Evolutionary conservation across 306 rosid genomes (phyloP), one percentile per base, ranked within the genome.

Genomic region (Ormosia semicastrata): DNA sequence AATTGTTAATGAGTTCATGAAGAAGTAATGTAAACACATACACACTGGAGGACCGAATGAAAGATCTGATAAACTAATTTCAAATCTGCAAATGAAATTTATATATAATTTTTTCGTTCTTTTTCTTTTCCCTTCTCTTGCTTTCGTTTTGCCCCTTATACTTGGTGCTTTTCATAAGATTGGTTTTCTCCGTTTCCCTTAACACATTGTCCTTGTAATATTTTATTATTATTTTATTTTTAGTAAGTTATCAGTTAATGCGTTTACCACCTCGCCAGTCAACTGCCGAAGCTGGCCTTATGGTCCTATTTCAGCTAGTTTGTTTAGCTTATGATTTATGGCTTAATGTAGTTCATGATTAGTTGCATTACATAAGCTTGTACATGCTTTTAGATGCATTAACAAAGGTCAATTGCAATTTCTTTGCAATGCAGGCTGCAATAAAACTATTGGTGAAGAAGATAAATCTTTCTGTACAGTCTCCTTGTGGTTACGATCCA

Each of bases 281-380:
- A 78, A 96, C 98, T 72, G 97, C 97, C 52, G 99, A 96, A 91
- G 99, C 98, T 73, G 99, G 93, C 87, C 97, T 93, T 69, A 88
- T 90, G 94, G 88, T 93, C 77, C 98, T 97, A 60, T 96, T 96
- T 88, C 97, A 96, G 87, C 91, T 96, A 90, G 99, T 96, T 79
- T 72, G 93, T 83, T 64, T 83, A 41, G 44, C 82, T 62, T 77
- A 49, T 60, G 70, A 41, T 81, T 64, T 75, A 24, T 64, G 43
- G 83, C 72, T 63, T 80, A 64, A 75, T 62, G 15, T 36, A 64
- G 59, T 47, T 81, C 72, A 53, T 62, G 18, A 33, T 81, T 67
- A 32, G 65, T 79, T 81, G 24, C 24, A 24, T 24, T 24, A 47
- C 43, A 1, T 66, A 18, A 46, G 49, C 79, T 24, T 79, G 53